phyloP scores from a whole-genome alignment of 169 alveolate species.

The Cryptosporidium meleagridis region DNA sequence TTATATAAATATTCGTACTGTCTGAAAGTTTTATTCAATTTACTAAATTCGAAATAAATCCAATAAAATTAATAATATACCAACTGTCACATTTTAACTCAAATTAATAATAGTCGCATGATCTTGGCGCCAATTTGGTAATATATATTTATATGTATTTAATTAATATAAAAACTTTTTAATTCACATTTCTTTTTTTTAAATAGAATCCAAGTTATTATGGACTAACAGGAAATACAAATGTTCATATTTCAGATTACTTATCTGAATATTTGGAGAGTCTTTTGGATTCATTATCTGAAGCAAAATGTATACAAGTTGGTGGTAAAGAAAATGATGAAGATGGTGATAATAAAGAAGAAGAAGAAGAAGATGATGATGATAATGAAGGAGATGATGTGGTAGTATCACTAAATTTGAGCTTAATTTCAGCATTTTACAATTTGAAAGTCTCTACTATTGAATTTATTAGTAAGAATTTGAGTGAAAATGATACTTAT shows the following conservation, averaged over 20 bases:
- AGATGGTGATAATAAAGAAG: conserved; percentile 29
- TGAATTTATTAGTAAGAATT: conserved; percentile 30
- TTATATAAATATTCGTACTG: conserved; percentile 70
- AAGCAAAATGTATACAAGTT: conserved; percentile 92
- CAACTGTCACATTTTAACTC: not conserved
- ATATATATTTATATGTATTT: conserved; percentile 23
- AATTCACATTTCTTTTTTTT: not conserved
- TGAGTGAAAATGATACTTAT: conserved; percentile 22
- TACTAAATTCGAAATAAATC: not conserved
- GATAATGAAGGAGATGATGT: conserved; percentile 65
- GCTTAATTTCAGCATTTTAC: conserved; percentile 86
- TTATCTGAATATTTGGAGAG: conserved; percentile 95
- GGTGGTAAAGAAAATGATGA: conserved; percentile 88
- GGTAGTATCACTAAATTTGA: conserved; percentile 83
- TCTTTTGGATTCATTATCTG: conserved; percentile 90
- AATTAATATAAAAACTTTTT: not conserved
- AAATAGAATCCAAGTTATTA: conserved; percentile 98
- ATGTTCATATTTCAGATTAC: conserved; percentile 93
- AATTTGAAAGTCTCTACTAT: conserved; percentile 80
- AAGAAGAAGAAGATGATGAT: conserved; percentile 73
- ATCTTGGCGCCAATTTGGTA: not conserved
- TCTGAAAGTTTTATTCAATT: conserved; percentile 22
- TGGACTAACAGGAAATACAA: conserved; percentile 93
- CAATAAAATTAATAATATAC: not conserved
- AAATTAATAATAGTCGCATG: not conserved